These are phyloP conservation scores for Rhizopogon roseolus DNA, from an alignment of 768 basidiomycete species.

Conservation along the genomic window DNA sequence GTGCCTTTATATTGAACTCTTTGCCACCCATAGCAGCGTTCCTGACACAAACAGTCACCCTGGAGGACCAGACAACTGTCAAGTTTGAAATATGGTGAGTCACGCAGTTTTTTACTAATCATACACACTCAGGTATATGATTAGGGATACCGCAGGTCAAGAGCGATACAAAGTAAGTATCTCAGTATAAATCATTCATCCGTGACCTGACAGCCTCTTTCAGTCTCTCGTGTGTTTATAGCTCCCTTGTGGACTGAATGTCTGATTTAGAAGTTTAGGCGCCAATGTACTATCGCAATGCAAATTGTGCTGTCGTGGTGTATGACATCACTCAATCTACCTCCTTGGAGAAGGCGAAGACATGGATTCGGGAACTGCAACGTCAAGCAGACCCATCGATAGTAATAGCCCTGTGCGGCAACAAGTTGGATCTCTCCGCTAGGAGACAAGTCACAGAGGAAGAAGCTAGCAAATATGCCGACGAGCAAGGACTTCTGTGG, in stretches of 20 bases:
- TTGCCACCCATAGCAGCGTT: conserved; percentile 70
- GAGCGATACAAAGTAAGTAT: conserved; percentile 82
- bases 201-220: neutral
- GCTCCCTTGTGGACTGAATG: neutral
- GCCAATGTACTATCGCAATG: conserved; percentile 96
- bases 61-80: conserved; percentile 85
- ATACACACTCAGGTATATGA: neutral
- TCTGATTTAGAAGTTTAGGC: conserved; percentile 41
- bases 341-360: conserved; percentile 91
- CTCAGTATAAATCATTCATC: neutral
- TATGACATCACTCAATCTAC: conserved; percentile 93
- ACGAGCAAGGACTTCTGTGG: conserved; percentile 92
- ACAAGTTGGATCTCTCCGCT: conserved; percentile 85
- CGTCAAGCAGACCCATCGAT: conserved; percentile 97
- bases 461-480: conserved; percentile 88
- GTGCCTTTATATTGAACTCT: conserved; percentile 12
- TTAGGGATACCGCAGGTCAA: conserved; percentile 93
- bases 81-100: conserved; percentile 97
- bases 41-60: conserved; percentile 93
- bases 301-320: conserved; percentile 90
- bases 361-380: conserved; percentile 95
- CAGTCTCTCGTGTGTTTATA: conserved; percentile 42
- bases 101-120: conserved; percentile 3
- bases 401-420: conserved; percentile 93
- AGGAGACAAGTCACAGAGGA: conserved; percentile 83